These are phyloP conservation scores for Zygotorulaspora florentina DNA, from an alignment of 805 yeast genomes.

Conservation along the genomic window DNA sequence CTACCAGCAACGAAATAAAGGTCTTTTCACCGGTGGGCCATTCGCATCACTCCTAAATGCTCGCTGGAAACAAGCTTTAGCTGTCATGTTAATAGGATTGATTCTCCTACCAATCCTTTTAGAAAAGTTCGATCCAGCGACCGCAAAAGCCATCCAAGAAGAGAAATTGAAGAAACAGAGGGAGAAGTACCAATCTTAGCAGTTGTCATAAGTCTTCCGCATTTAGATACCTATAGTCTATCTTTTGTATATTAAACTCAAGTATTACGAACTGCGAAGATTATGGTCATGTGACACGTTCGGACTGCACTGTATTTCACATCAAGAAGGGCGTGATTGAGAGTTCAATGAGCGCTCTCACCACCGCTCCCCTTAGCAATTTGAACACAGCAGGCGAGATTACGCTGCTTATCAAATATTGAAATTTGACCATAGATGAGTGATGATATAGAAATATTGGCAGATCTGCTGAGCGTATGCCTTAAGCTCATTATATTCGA, in stretches of 20 bases:
- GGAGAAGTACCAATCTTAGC: slow-evolving; percentile 19
- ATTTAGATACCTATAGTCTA: not conserved
- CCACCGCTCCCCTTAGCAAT: no score
- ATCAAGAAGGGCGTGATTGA: not conserved
- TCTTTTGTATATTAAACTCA: not conserved
- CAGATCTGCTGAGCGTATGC: slow-evolving; percentile 6
- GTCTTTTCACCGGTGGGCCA: slow-evolving; percentile 37
- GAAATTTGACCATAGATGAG: slow-evolving; percentile 3
- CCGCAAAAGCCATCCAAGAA: slow-evolving; percentile 34
- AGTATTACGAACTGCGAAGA: no score
- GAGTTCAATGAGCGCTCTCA: not conserved
- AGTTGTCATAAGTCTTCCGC: not conserved
- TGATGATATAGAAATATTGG: slow-evolving; percentile 7
- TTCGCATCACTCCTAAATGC: slow-evolving; percentile 36
- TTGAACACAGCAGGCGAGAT: not conserved
- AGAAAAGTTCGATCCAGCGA: slow-evolving; percentile 42
- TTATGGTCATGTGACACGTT: slow-evolving; percentile 1
- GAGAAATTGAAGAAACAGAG: slow-evolving; percentile 27
- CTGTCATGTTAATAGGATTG: slow-evolving; percentile 25
- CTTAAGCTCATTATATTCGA: slow-evolving; percentile 7
- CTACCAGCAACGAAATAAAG: slow-evolving; percentile 31
- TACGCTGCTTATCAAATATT: not conserved
- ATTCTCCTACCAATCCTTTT: slow-evolving; percentile 34
- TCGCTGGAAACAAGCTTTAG: slow-evolving; percentile 37
- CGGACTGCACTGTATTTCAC: no score